A percentile compares a stretch with the other conserved stretches of the same genome.
These are phyloP conservation scores for Lichtheimia ramosa DNA, from an alignment of 371 early-diverging fungal species.

Conservation along the genomic window DNA sequence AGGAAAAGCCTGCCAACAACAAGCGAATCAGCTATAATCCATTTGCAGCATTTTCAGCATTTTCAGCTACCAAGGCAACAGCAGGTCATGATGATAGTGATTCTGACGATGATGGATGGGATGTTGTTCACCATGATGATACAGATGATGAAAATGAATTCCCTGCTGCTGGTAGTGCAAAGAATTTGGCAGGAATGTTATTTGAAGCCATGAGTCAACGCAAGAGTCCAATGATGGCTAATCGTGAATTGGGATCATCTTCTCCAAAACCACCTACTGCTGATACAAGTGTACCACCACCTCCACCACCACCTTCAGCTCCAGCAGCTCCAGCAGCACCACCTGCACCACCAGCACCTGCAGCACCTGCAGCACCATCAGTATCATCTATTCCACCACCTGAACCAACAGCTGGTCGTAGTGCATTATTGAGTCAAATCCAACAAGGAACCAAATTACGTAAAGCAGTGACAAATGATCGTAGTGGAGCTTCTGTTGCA, in stretches of 20 bases:
- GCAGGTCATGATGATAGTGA: conserved; percentile 24
- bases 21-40: conserved; percentile 57
- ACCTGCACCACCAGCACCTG: conserved; percentile 16
- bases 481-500: conserved; percentile 32
- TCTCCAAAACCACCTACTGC: conserved; percentile 14
- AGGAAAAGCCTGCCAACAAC: conserved; percentile 2
- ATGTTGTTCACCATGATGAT: conserved; percentile 34
- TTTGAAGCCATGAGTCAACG: conserved; percentile 40
- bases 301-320: conserved; percentile 26
- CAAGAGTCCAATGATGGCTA: conserved; percentile 12
- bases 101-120: conserved; percentile 43
- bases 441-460: conserved; percentile 33
- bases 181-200: conserved; percentile 43
- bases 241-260: conserved; percentile 5
- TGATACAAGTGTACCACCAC: conserved; percentile 2
- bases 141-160: conserved; percentile 47
- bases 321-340: background rate
- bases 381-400: conserved; percentile 12
- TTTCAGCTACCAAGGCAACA: conserved; percentile 37
- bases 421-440: conserved; percentile 46
- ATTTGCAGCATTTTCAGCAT: conserved; percentile 50
- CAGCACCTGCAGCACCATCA: conserved; percentile 17
- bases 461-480: conserved; percentile 43
- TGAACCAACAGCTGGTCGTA: conserved; percentile 24
- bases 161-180: conserved; percentile 54